Evolutionary conservation across 176 grass and related monocot species (phyloP), one percentile per base, ranked within the genome.

Genomic region (Juncus effusus): DNA sequence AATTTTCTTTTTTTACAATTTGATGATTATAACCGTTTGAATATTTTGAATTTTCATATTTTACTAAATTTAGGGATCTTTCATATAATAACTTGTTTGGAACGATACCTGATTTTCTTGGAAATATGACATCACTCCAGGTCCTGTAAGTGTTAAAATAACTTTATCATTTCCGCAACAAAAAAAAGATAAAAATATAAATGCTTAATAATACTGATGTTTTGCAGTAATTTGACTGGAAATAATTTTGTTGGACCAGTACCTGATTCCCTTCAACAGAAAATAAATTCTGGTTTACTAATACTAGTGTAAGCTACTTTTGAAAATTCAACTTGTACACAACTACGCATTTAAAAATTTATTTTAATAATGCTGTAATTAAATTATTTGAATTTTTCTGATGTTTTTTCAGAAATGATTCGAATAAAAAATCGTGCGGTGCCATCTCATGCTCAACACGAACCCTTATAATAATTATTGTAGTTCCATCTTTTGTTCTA

Each of bases 91-190:
- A 67, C 45, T 53, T 67, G 12, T 28, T 10, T 67, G 64, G 64
- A 67, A 47, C 60, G 40, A 55, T 72, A 47, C 78, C 81, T 8
- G 42, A 42, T 35, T 74, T 61, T 39, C 55, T 86, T 4, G 5
- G 73, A 67, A 59, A 56, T 10, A 36, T 89, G 81, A 74, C 73
- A 81, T 82, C 75, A 8, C 35, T 50, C 6, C 2, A 49, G 19
- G 36, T 38, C 64, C 3, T 59, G 63, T 67, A 67, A 67, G 63
- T 67, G 16, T 52, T 47, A 47, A 28, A 1, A 28, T 28, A 64
- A 14, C 19, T 28, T 28, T 28, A 28, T 28, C 19, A 28, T 28
- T 28, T 28, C 19, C 19, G 19, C 19, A 28, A 28, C 1, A 28
- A 28, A 28, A 28, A n/a, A n/a, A n/a, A n/a, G n/a, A n/a, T n/a